phyloP scores from a whole-genome alignment of 306 rosid species.

The Acmispon strigosus region DNA sequence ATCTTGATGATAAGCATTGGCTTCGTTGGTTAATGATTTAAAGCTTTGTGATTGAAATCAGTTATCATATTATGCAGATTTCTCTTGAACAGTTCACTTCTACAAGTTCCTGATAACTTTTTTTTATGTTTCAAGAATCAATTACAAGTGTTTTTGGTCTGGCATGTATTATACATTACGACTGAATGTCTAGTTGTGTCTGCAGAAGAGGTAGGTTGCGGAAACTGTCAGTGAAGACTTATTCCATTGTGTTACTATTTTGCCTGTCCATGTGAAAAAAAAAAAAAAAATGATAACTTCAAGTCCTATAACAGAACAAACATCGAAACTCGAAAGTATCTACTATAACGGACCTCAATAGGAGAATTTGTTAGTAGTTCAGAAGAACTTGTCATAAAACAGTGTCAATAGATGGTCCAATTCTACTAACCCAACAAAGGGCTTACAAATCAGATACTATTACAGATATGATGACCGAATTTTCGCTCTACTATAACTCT shows the following conservation, averaged over 20 bases:
- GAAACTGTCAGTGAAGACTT: neutral
- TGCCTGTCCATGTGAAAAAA: neutral
- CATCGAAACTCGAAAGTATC: neutral
- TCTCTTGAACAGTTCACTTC: neutral
- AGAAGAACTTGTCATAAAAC: neutral
- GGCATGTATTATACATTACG: neutral
- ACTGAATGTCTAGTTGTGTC: neutral
- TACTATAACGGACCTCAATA: neutral
- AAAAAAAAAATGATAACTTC: neutral
- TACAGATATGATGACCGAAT: conserved; percentile 13
- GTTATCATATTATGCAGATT: neutral
- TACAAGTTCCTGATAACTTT: neutral
- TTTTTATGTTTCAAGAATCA: no score
- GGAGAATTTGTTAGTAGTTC: neutral
- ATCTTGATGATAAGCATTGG: neutral
- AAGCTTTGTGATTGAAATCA: neutral
- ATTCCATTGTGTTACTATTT: neutral
- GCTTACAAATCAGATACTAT: neutral
- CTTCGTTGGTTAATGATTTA: neutral
- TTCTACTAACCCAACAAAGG: conserved; percentile 1
- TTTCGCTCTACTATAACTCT: conserved; percentile 3
- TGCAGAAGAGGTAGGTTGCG: neutral
- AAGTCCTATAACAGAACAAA: neutral
- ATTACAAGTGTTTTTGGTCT: no score
- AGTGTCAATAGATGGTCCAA: conserved; percentile 1